Evolutionary conservation across 2,329 filamentous ascomycete genomes (phyloP).

Genomic region (Monosporascus sp.): DNA sequence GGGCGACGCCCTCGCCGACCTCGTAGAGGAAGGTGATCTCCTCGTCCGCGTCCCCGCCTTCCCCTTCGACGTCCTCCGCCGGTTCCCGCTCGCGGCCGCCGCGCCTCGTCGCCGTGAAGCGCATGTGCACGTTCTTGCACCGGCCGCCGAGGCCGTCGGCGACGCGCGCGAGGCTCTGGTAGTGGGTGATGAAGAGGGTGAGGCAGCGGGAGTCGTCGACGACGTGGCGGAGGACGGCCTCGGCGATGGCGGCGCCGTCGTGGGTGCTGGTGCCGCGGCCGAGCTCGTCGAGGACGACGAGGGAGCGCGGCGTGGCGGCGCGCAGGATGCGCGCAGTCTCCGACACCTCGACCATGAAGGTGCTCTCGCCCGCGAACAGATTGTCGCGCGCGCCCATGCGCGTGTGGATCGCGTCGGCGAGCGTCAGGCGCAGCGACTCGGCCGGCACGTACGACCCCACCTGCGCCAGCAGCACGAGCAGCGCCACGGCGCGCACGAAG

Average conservation of each 20-base stretch:
- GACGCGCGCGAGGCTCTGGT: slow-evolving; percentile 75
- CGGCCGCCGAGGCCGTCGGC: slow-evolving; percentile 60
- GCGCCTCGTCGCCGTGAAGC: slow-evolving; percentile 52
- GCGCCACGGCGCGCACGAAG: slow-evolving; percentile 86
- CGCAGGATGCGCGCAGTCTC: slow-evolving; percentile 91
- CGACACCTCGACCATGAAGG: slow-evolving; percentile 96
- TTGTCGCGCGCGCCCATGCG: slow-evolving; percentile 96
- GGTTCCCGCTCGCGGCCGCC: slow-evolving; percentile 18
- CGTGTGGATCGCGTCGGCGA: slow-evolving; percentile 88
- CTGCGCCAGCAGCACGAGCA: slow-evolving; percentile 91
- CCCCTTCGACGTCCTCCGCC: slow-evolving; percentile 21
- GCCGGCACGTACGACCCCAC: slow-evolving; percentile 93
- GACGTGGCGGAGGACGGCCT: slow-evolving; percentile 83
- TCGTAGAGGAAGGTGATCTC: slow-evolving; percentile 95
- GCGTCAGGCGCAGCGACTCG: slow-evolving; percentile 65
- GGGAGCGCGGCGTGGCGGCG: slow-evolving; percentile 73
- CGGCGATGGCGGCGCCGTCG: slow-evolving; percentile 92
- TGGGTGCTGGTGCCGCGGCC: slow-evolving; percentile 92
- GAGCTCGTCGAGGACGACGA: slow-evolving; percentile 92
- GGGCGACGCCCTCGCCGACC: slow-evolving; percentile 83
- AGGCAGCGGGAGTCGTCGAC: slow-evolving; percentile 69
- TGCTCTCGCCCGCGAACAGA: slow-evolving; percentile 88
- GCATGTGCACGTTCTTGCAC: slow-evolving; percentile 92
- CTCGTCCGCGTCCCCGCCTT: slow-evolving; percentile 51
- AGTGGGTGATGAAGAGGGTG: slow-evolving; percentile 96